Base-by-base conservation (phyloP, 2,329 filamentous ascomycete genomes). In the Xylaria sp. region DNA sequence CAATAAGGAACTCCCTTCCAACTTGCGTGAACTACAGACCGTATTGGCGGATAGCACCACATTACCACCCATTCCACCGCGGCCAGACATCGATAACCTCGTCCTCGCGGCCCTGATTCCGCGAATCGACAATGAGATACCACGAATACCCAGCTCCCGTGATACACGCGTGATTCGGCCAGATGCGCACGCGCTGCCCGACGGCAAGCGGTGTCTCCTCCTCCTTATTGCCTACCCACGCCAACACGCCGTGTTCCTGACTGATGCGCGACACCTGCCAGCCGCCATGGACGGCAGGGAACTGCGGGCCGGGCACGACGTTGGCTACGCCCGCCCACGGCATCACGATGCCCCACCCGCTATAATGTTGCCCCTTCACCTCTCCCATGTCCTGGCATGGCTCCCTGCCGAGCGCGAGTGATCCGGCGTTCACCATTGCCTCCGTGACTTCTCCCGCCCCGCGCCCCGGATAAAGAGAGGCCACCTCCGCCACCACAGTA, bases 161-260 rank as follows among this genome's bases (percentile, higher is more conserved):
- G 73, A 95, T 90, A 77, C 93, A 96, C 42, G 92, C 89, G 80
- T 96, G 93, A 74, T 95, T 95, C 0, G 92, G 92, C 89, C 90
- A 94, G 7, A 95, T 81, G 66, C 88, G 83, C 31, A 94, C 80
- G 74, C 88, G 88, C 75, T 93, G 87, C 0, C 92, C 92, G 38
- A 93, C 82, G 2, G 79, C 71, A 66, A 93, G 76, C 56, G 80
- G 76, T 49, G 85, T 79, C 49, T 82, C 79, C n/a, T 80, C 80
- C 57, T 85, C 79, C n/a, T 82, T 78, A 11, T 82, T 78, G 0
- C 81, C 80, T 15, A 82, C 80, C 88, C 90, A 93, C 1, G 81
- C 83, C 73, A 95, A 76, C 63, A 93, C 88, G 0, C 91, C 92
- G 80, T 95, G 93, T 80, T 96, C 93, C 80, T 95, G 93, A 71